Evolutionary conservation across 352 stramenopile species (phyloP).

Genomic region (Phytophthora sansomeana): DNA sequence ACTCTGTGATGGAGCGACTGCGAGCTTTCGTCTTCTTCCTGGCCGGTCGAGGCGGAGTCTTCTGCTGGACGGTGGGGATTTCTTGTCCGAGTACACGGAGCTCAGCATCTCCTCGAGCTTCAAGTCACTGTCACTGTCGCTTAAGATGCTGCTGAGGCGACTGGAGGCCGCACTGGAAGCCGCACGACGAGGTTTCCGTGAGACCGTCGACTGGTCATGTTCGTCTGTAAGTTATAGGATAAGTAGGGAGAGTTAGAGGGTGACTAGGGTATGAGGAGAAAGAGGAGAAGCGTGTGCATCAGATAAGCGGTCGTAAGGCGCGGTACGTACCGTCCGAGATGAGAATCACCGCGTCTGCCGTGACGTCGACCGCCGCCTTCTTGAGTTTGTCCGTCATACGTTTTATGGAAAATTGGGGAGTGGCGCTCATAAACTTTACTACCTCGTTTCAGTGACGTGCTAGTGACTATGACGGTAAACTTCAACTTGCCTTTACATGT

Average conservation of each 20-base stretch:
- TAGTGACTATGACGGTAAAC: not conserved
- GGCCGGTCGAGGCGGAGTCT: constrained; percentile 11
- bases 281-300: not conserved
- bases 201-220: constrained; percentile 12
- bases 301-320: not conserved
- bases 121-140: constrained; percentile 42
- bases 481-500: constrained; percentile 26
- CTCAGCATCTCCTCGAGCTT: constrained; percentile 42
- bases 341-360: constrained; percentile 45
- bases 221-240: constrained; percentile 25
- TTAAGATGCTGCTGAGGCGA: constrained; percentile 32
- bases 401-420: not conserved
- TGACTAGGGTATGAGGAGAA: constrained; percentile 2
- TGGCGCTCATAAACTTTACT: not conserved
- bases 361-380: constrained; percentile 14
- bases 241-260: constrained; percentile 4
- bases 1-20: constrained; percentile 30
- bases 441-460: constrained; percentile 9
- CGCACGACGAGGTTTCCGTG: constrained; percentile 13
- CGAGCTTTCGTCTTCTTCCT: constrained; percentile 24
- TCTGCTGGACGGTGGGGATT: not conserved
- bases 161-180: constrained; percentile 4
- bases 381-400: constrained; percentile 37
- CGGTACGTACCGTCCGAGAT: constrained; percentile 57
- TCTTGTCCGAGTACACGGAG: constrained; percentile 20